Percentiles rank a stretch among this genome's conserved stretches.
Evolutionary conservation across 2,329 filamentous ascomycete species (phyloP).

Genomic region (Trichoderma harzianum): DNA sequence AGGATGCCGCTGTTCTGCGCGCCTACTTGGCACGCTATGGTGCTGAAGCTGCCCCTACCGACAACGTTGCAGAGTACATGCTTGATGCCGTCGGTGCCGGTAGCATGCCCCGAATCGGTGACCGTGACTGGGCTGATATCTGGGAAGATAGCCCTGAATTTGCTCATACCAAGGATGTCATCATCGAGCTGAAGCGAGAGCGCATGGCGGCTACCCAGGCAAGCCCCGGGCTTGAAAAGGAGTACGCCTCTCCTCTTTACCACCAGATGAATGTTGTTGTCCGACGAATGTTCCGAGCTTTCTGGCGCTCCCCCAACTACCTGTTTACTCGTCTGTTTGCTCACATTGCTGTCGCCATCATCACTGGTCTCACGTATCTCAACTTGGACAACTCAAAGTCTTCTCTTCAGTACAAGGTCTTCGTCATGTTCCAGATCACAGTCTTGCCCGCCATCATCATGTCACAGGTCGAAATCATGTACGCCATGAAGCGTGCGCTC

Average conservation of each 20-base stretch:
- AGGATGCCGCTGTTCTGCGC: conserved; percentile 68
- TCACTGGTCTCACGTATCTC: conserved; percentile 77
- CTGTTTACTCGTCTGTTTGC: conserved; percentile 85
- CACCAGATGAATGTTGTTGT: conserved; percentile 78
- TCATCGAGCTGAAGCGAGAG: conserved; percentile 61
- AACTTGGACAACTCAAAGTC: conserved; percentile 71
- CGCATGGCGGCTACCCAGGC: conserved; percentile 44
- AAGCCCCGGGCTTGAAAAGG: conserved; percentile 59
- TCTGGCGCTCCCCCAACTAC: conserved; percentile 86
- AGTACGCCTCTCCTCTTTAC: conserved; percentile 76
- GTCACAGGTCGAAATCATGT: conserved; percentile 76
- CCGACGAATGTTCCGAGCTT: conserved; percentile 69
- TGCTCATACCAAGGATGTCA: conserved; percentile 61
- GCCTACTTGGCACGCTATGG: conserved; percentile 59
- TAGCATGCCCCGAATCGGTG: conserved; percentile 66
- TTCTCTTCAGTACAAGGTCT: conserved; percentile 80
- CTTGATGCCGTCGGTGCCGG: conserved; percentile 79
- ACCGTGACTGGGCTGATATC: conserved; percentile 75
- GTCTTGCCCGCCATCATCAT: conserved; percentile 81
- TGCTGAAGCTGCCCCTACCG: conserved; percentile 53
- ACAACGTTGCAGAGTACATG: conserved; percentile 74
- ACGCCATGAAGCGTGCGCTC: conserved; percentile 72
- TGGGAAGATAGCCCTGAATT: conserved; percentile 74
- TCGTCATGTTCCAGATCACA: conserved; percentile 86
- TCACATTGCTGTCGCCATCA: conserved; percentile 71